Evolutionary conservation across 1,139 yeast species (phyloP).

Genomic region (Pneumocystis sp.): DNA sequence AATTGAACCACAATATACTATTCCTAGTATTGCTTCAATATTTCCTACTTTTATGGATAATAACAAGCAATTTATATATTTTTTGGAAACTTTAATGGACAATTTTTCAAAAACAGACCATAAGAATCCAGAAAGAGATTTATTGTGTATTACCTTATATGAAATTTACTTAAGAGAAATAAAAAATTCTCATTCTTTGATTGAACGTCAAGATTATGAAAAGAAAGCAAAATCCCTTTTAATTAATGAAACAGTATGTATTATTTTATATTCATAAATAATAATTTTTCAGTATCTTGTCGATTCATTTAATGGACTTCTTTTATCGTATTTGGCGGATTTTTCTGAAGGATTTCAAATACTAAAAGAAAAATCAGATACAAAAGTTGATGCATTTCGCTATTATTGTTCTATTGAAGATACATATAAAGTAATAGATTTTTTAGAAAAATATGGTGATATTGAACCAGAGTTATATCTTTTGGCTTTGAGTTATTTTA

Average conservation of each 20-base stretch:
- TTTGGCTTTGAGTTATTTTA: slow-evolving; percentile 48
- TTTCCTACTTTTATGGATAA: slow-evolving; percentile 75
- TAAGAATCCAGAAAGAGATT: slow-evolving; percentile 29
- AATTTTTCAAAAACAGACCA: slow-evolving; percentile 10
- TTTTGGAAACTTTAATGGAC: slow-evolving; percentile 62
- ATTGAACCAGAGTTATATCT: slow-evolving; percentile 51
- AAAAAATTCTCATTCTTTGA: slow-evolving; percentile 26
- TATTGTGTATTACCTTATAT: slow-evolving; percentile 58
- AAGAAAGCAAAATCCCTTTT: slow-evolving; percentile 46
- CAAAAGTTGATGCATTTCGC: slow-evolving; percentile 51
- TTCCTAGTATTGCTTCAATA: slow-evolving; percentile 79
- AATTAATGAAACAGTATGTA: slow-evolving; percentile 21
- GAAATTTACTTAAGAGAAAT: slow-evolving; percentile 66
- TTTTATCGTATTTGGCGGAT: slow-evolving; percentile 17
- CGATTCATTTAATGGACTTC: slow-evolving; percentile 16
- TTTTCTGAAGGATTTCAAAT: slow-evolving; percentile 20
- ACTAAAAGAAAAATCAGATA: slow-evolving; percentile 33
- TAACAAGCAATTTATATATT: slow-evolving; percentile 81
- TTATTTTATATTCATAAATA: slow-evolving; percentile 9
- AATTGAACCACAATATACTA: slow-evolving; percentile 8
- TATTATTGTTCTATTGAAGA: slow-evolving; percentile 46
- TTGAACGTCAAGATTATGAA: slow-evolving; percentile 39
- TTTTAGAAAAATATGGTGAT: slow-evolving; percentile 46
- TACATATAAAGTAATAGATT: slow-evolving; percentile 39
- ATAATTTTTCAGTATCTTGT: slow-evolving; percentile 26